Percentiles rank a stretch among this genome's conserved stretches.
These are phyloP conservation scores for Cystobasidium onofrii DNA, from an alignment of 768 basidiomycete species.

Conservation along the genomic window DNA sequence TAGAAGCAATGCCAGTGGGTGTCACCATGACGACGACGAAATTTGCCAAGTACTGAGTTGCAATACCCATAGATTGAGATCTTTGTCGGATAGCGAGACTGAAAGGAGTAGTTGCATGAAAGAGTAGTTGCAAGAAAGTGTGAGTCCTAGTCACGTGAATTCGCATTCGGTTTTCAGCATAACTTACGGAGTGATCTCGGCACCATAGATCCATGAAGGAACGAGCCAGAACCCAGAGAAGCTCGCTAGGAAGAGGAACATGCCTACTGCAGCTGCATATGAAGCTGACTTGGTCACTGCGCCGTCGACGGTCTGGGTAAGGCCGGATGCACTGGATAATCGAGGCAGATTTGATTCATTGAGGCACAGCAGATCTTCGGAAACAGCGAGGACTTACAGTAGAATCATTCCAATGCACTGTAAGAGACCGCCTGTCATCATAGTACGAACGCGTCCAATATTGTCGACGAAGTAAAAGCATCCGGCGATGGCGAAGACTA, in stretches of 20 bases:
- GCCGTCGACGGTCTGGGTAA: background rate
- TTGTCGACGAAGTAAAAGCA: constrained; percentile 39
- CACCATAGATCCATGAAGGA: constrained; percentile 12
- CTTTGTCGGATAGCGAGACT: constrained; percentile 19
- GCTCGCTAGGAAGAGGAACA: constrained; percentile 34
- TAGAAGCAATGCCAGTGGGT: constrained; percentile 35
- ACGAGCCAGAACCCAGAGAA: constrained; percentile 14
- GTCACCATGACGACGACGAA: constrained; percentile 39
- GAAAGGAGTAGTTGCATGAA: constrained; percentile 1
- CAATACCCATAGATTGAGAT: background rate
- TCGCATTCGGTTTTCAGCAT: too few relatives aligned
- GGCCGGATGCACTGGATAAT: background rate
- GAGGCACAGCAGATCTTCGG: too few relatives aligned
- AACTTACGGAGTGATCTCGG: constrained; percentile 34
- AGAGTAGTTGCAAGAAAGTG: too few relatives aligned
- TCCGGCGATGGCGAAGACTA: constrained; percentile 28
- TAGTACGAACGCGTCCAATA: constrained; percentile 7
- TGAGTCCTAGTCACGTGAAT: too few relatives aligned
- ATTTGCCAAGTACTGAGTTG: constrained; percentile 12
- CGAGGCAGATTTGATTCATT: too few relatives aligned
- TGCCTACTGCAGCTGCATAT: constrained; percentile 34
- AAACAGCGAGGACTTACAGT: background rate
- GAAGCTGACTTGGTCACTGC: constrained; percentile 17
- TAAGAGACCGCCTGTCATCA: background rate
- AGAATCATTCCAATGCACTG: constrained; percentile 18